These are phyloP conservation scores for Stereum hirsutum DNA, from an alignment of 1,284 basidiomycete genomes.

Conservation along the genomic window DNA sequence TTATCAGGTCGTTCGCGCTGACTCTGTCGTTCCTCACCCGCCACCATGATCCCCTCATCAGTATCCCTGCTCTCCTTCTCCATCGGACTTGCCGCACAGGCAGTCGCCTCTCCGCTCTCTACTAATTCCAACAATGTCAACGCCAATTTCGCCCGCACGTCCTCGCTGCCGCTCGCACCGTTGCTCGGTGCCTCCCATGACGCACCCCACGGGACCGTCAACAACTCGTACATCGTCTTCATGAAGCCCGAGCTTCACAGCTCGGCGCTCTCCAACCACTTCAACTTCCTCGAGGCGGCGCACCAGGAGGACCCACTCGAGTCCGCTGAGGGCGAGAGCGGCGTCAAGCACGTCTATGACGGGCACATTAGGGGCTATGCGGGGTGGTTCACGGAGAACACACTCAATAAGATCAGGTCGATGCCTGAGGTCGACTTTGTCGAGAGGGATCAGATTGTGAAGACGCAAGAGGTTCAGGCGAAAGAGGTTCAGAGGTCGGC, in stretches of 20 bases:
- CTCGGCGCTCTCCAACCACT: slow-evolving; percentile 58
- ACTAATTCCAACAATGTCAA: slow-evolving; percentile 38
- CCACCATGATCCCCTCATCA: slow-evolving; percentile 32
- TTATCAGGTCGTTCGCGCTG: slow-evolving; percentile 3
- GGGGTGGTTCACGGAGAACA: slow-evolving; percentile 71
- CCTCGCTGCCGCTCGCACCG: slow-evolving; percentile 48
- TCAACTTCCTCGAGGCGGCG: slow-evolving; percentile 58
- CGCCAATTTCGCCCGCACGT: slow-evolving; percentile 26
- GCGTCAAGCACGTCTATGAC: slow-evolving; percentile 67
- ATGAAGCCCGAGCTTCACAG: slow-evolving; percentile 64
- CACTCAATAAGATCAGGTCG: slow-evolving; percentile 73
- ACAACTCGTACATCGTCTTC: slow-evolving; percentile 88
- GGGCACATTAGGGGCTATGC: slow-evolving; percentile 76
- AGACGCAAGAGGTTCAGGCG: slow-evolving; percentile 76
- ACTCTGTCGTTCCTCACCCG: slow-evolving; percentile 11
- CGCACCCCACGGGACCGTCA: slow-evolving; percentile 64
- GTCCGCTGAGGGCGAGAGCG: slow-evolving; percentile 32
- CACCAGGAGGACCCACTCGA: slow-evolving; percentile 45
- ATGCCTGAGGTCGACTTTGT: slow-evolving; percentile 91
- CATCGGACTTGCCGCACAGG: slow-evolving; percentile 28
- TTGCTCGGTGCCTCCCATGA: slow-evolving; percentile 31
- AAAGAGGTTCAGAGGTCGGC: slow-evolving; percentile 69
- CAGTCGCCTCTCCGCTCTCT: slow-evolving; percentile 53
- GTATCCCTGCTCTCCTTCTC: slow-evolving; percentile 33
- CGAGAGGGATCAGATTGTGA: slow-evolving; percentile 88